Base-by-base conservation (phyloP, 78 protist genomes). In the Dictyostelium intermedium region DNA sequence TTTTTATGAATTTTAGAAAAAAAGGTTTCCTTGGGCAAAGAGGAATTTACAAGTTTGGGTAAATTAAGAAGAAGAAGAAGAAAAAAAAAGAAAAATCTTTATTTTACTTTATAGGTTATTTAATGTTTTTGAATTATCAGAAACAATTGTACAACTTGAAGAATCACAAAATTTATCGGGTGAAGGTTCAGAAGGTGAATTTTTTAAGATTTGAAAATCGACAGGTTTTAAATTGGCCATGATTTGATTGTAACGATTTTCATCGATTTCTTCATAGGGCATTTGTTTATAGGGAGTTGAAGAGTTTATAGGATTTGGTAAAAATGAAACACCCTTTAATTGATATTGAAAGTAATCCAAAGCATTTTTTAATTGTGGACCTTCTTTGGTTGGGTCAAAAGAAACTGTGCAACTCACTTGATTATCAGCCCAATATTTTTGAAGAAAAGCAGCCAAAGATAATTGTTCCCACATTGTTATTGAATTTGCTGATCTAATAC, bases 391-490 rank as follows among this genome's bases (percentile, higher is more conserved):
- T 13, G 97, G 97, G 79, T 98, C 97, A 72, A 98, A 98, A 30
- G 98, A 95, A 23, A 98, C 97, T 23, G 99, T 98, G 83, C 97
- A 95, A 83, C 97, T 82, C 0, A 96, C 97, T 79, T 97, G 98
- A 20, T 98, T 98, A 76, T 98, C 99, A 0, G 98, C 97, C 99
- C 99, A 98, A 73, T 97, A 69, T 13, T 84, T 82, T 82, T 98
- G 99, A 50, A 97, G 83, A 43, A 98, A 98, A 39, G 98, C 30
- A 0, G 99, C 99, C 3, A 98, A 61, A 23, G 89, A 69, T n/a
- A 98, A 63, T 89, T 98, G 99, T 84, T 98, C 99, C 99, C 99
- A 98, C 97, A 98, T 97, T 5, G 97, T 39, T 1, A 63, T 16
- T 85, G 27, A 27, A 96, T 93, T 91, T 25, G 87, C 91, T 11